Evolutionary conservation across 441 rosid genomes (phyloP), one percentile per base, ranked within the genome.

Genomic region (Pelargonium citronellum): DNA sequence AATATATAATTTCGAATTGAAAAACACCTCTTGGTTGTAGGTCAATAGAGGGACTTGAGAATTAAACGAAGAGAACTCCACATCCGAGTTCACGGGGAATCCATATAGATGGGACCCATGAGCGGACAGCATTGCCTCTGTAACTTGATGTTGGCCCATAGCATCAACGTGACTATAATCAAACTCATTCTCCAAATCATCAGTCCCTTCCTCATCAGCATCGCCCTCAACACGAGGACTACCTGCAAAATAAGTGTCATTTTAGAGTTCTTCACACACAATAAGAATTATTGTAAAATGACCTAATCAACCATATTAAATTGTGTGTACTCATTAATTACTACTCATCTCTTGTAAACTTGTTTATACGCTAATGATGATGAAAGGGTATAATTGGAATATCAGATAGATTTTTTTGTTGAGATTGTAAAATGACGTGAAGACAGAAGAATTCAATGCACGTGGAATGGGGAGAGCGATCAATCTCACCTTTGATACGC

Each of bases 151-250:
- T 5, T 85, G 88, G 34, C 75, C 83, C 74, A 71, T 69, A 51
- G 82, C 77, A 39, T 83, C 83, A 34, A 66, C 19, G 70, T 66
- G 69, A 53, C 79, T 77, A 8, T 79, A 75, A 70, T 89, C 87
- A 43, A 88, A 86, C 79, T 90, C 96, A 22, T 82, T 67, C 74
- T 90, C 91, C 79, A 88, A 77, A 85, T 87, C 92, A 76, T 90
- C 96, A 12, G 68, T 80, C 65, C 72, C 90, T 43, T 90, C 94
- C 76, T 90, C 96, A 69, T 90, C 96, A 66, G 87, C 96, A 77
- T 90, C 96, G 7, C 96, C 94, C 46, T 88, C 92, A 19, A 90
- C 92, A 68, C 96, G 80, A 5, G 91, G 87, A 79, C 92, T 77
- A 41, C 96, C 96, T 90, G 80, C 15, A 78, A 12, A 16, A 5